Evolutionary conservation across 495 filamentous ascomycete genomes (phyloP).

Genomic region (Neurospora hispaniola): DNA sequence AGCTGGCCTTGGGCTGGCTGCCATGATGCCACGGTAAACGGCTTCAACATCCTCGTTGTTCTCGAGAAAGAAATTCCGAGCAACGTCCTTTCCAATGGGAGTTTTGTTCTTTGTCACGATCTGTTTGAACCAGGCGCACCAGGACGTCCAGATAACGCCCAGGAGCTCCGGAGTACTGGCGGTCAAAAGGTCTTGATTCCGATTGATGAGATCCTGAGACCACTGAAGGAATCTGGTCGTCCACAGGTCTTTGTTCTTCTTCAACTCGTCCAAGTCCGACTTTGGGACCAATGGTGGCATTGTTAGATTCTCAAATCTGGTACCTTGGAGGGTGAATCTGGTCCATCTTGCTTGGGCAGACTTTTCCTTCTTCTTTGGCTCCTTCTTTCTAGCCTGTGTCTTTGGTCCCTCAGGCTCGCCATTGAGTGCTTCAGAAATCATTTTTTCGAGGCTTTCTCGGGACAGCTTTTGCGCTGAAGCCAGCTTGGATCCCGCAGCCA

Average conservation of each 20-base stretch:
- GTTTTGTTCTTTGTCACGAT: constrained; percentile 6
- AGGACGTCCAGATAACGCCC: not conserved
- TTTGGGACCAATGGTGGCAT: not conserved
- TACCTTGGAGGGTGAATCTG: not conserved
- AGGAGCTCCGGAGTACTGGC: not conserved
- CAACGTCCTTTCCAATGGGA: constrained; percentile 6
- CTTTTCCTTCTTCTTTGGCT: not conserved
- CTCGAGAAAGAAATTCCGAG: constrained; percentile 2
- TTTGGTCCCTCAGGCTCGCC: not conserved
- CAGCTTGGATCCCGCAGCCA: not conserved
- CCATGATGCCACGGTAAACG: not conserved
- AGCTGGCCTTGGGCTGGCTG: not conserved
- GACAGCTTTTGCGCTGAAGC: not conserved
- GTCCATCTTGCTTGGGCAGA: not conserved
- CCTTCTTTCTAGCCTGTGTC: not conserved
- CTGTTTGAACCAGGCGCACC: constrained; percentile 9
- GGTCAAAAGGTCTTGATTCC: constrained; percentile 8
- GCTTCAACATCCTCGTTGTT: constrained; percentile 1
- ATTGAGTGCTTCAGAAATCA: not conserved
- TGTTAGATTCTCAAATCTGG: not conserved
- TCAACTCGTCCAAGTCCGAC: not conserved
- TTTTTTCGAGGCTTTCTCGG: not conserved
- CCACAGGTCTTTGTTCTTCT: constrained; percentile 8
- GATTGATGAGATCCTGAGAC: constrained; percentile 8
- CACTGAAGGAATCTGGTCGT: constrained; percentile 10